These are phyloP conservation scores for Aspergillus brasiliensis DNA, from an alignment of 2,329 filamentous ascomycete species.

Conservation along the genomic window DNA sequence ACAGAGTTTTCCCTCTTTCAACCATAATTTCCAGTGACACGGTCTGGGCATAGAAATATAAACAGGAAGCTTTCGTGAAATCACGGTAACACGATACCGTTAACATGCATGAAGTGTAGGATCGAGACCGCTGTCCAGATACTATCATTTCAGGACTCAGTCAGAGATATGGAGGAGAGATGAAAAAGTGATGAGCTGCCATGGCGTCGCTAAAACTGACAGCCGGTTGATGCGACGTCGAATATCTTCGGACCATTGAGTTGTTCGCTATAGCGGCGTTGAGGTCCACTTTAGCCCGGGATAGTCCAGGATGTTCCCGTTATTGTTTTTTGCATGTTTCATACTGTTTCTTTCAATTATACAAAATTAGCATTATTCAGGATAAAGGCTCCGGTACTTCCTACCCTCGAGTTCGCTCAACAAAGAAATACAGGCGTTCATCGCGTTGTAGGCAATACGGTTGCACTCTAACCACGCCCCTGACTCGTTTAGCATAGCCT, in stretches of 20 bases:
- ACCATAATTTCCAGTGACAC: not conserved
- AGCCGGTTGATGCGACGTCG: not conserved
- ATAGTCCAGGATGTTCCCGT: not conserved
- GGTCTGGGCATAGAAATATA: not conserved
- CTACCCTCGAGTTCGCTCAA: slow-evolving; percentile 16
- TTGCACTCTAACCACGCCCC: slow-evolving; percentile 25
- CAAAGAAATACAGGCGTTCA: slow-evolving; percentile 23
- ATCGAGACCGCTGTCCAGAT: not conserved
- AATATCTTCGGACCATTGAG: not conserved
- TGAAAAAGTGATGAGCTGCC: not conserved
- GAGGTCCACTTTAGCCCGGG: not conserved
- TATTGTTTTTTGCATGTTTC: not conserved
- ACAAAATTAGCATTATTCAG: not conserved
- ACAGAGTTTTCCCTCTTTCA: not conserved
- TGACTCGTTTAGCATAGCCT: slow-evolving; percentile 14
- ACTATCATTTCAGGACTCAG: not conserved
- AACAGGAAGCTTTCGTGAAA: not conserved
- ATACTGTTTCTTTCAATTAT: not conserved
- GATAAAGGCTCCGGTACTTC: not conserved
- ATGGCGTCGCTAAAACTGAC: not conserved
- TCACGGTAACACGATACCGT: not conserved
- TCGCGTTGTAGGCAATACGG: slow-evolving; percentile 25
- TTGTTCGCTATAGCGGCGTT: not conserved
- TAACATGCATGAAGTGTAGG: not conserved
- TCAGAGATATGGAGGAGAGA: not conserved